Evolutionary conservation across 768 basidiomycete species (phyloP).

Genomic region (Lactifluus subvellereus): DNA sequence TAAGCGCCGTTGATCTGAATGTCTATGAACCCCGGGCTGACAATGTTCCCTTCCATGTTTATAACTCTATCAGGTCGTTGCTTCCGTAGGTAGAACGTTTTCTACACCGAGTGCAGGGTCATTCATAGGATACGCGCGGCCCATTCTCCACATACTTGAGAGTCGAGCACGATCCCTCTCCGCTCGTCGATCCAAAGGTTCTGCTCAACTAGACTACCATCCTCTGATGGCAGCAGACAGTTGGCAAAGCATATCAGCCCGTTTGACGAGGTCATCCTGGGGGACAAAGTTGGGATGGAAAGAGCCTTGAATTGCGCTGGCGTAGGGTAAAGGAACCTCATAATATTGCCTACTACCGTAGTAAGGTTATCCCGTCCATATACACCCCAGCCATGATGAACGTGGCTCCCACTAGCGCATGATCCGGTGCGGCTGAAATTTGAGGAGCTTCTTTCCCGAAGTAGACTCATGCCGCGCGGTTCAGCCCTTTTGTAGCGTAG

Average conservation of each 20-base stretch:
- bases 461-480: no score
- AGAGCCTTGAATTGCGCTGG: background rate
- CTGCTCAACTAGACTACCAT: slow-evolving; percentile 65
- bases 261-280: slow-evolving; percentile 42
- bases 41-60: slow-evolving; percentile 70
- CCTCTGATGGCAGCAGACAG: slow-evolving; percentile 72
- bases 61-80: slow-evolving; percentile 58
- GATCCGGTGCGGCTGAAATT: no score
- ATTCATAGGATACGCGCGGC: background rate
- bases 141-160: slow-evolving; percentile 44
- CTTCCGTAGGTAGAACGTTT: slow-evolving; percentile 58
- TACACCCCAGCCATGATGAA: background rate
- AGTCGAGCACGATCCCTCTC: slow-evolving; percentile 67
- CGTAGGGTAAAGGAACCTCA: background rate
- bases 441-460: no score
- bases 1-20: slow-evolving; percentile 89
- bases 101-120: slow-evolving; percentile 35
- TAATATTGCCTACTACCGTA: background rate
- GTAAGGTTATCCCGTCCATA: background rate
- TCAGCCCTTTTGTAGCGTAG: no score
- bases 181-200: slow-evolving; percentile 80
- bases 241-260: slow-evolving; percentile 83
- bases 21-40: slow-evolving; percentile 84
- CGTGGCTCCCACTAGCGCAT: background rate
- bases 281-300: background rate